A percentile compares a stretch with the other conserved stretches of the same genome.
Conservation (phyloP, 2,329 filamentous ascomycete species). For the Huntiella omanensis region DNA sequence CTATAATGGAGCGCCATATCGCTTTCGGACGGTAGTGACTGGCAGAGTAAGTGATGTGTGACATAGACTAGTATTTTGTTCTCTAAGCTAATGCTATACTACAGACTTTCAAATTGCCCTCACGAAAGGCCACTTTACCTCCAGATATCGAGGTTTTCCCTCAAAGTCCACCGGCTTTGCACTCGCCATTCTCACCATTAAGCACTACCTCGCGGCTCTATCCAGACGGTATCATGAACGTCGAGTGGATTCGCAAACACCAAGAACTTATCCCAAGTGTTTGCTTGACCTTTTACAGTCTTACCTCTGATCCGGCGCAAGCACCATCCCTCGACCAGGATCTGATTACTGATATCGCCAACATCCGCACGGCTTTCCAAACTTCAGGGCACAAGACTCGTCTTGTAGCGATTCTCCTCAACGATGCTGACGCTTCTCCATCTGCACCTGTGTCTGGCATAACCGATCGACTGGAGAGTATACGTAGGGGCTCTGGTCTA, state of each 20-base stretch:
- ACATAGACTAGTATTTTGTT: neutral
- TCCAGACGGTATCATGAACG: conserved; percentile 72
- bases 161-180: conserved; percentile 37
- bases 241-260: conserved; percentile 74
- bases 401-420: conserved; percentile 59
- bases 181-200: conserved; percentile 82
- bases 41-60: conserved; percentile 53
- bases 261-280: conserved; percentile 66
- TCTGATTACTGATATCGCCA: conserved; percentile 71
- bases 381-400: conserved; percentile 60
- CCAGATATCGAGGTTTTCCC: conserved; percentile 28
- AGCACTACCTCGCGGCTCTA: conserved; percentile 69
- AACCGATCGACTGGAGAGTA: conserved; percentile 54
- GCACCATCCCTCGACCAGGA: conserved; percentile 70
- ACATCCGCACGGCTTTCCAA: conserved; percentile 46
- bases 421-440: conserved; percentile 37
- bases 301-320: conserved; percentile 53
- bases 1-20: conserved; percentile 30
- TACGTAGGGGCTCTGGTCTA: conserved; percentile 60
- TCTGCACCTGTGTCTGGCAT: conserved; percentile 32
- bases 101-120: conserved; percentile 37
- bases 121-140: conserved; percentile 35
- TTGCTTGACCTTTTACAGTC: conserved; percentile 62
- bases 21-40: conserved; percentile 53
- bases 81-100: neutral